Evolutionary conservation across 148 eudicot genomes (phyloP), one percentile per base, ranked within the genome.

Genomic region (Vaccinium corymbosum): DNA sequence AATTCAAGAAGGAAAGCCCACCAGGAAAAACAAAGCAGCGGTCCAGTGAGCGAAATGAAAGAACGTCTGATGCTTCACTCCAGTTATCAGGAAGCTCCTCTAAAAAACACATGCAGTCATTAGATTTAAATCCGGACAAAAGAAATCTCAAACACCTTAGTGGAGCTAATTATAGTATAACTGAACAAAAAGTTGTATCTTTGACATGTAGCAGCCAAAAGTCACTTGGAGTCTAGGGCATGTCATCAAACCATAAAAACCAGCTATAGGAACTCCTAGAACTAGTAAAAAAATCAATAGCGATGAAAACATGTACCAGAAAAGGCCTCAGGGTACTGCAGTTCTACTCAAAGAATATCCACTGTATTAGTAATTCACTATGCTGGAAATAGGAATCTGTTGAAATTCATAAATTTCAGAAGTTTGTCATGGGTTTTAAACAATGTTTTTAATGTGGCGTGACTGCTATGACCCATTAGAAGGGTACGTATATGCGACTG

Each of bases 21-120:
- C 99, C 98, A 73, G 99, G 94, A 59, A 97, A 94, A 86, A 97
- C 93, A 89, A 97, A 97, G 85, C 88, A 88, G 78, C 99, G 97
- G 83, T 97, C 98, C 75, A 92, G 82, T 83, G 95, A 87, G 72
- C 89, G 88, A 79, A 94, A 90, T 78, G 94, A 90, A 78, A 84
- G 89, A 62, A 93, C 89, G 85, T 94, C 92, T 80, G 94, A 89
- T 56, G 90, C 92, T 82, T 86, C 89, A 57, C 61, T 71, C 97
- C 97, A 95, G 83, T 87, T 88, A 80, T 90, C 92, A 85, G 95
- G 95, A 85, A 95, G 91, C 83, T 94, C 89, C 90, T 89, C 98
- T 95, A 89, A 66, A 80, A 86, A 22, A 29, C 61, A 48, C 19
- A 74, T 71, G 42, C 78, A 83, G 82, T 14, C 55, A 80, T 81